A percentile compares a stretch with the other conserved stretches of the same genome.
These are phyloP conservation scores for Lepiota venenata DNA, from an alignment of 768 basidiomycete genomes.

Conservation along the genomic window DNA sequence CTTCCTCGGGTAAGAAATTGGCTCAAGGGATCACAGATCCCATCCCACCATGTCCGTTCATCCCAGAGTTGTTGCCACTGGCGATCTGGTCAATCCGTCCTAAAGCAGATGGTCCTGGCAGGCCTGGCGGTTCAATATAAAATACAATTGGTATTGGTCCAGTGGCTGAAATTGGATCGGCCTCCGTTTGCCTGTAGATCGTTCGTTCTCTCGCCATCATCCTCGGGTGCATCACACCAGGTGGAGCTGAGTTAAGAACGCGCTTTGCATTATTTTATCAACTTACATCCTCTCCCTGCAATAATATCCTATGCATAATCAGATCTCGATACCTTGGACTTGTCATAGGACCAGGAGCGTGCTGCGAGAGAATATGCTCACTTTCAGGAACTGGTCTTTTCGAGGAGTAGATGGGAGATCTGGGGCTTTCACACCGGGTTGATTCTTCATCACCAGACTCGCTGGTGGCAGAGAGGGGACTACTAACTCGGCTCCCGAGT, in stretches of 20 bases:
- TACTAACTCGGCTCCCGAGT: slow-evolving; percentile 31
- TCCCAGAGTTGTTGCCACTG: background rate
- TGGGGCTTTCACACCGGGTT: slow-evolving; percentile 18
- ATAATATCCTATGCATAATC: too few relatives aligned
- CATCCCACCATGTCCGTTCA: background rate
- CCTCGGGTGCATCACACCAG: background rate
- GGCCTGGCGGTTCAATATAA: slow-evolving; percentile 45
- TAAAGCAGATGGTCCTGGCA: background rate
- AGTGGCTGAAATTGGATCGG: slow-evolving; percentile 43
- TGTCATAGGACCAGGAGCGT: slow-evolving; percentile 77
- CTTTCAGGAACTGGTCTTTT: slow-evolving; percentile 50
- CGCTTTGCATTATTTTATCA: too few relatives aligned
- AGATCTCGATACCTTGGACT: slow-evolving; percentile 60
- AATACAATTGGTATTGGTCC: slow-evolving; percentile 65
- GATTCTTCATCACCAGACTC: slow-evolving; percentile 27
- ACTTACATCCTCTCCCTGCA: too few relatives aligned
- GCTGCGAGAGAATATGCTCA: slow-evolving; percentile 40
- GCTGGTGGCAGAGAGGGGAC: slow-evolving; percentile 29
- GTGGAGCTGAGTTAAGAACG: slow-evolving; percentile 3
- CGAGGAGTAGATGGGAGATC: slow-evolving; percentile 19
- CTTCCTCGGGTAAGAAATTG: slow-evolving; percentile 70
- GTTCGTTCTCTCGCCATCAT: slow-evolving; percentile 37
- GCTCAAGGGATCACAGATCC: slow-evolving; percentile 45
- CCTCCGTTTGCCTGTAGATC: slow-evolving; percentile 55
- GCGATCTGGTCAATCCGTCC: background rate